A percentile compares a stretch with the other conserved stretches of the same genome.
Evolutionary conservation across 768 basidiomycete species (phyloP).

Genomic region (Auricularia heimuer): DNA sequence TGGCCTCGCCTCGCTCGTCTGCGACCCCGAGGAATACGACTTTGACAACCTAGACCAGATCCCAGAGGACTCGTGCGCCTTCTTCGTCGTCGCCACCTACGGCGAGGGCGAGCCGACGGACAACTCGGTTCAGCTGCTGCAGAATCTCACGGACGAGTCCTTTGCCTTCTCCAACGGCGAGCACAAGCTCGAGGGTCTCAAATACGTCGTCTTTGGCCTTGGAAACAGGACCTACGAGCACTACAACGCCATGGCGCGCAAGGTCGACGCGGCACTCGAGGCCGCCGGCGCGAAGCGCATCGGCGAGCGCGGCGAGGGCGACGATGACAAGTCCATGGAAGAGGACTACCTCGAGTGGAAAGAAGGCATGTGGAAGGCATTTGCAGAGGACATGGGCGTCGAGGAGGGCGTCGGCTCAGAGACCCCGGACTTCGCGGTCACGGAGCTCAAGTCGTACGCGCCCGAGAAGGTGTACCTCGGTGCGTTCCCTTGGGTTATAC

Average conservation of each 20-base stretch:
- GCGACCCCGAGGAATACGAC: slow-evolving; percentile 98
- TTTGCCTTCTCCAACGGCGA: slow-evolving; percentile 81
- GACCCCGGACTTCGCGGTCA: slow-evolving; percentile 85
- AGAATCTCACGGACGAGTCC: slow-evolving; percentile 77
- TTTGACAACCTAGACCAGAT: slow-evolving; percentile 91
- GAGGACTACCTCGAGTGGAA: slow-evolving; percentile 99
- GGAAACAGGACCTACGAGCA: slow-evolving; percentile 94
- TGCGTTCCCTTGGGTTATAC: slow-evolving; percentile 25
- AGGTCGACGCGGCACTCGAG: slow-evolving; percentile 61
- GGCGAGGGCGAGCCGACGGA: slow-evolving; percentile 99
- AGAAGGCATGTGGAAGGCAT: slow-evolving; percentile 91
- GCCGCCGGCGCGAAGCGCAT: slow-evolving; percentile 80
- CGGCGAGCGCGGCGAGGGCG: slow-evolving; percentile 88
- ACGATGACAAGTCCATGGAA: slow-evolving; percentile 99
- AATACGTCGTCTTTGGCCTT: slow-evolving; percentile 90
- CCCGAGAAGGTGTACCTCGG: slow-evolving; percentile 90
- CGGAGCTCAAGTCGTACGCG: slow-evolving; percentile 65
- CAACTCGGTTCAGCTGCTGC: slow-evolving; percentile 90
- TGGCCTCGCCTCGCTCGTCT: slow-evolving; percentile 89
- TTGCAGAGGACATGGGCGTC: slow-evolving; percentile 72
- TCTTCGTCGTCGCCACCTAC: slow-evolving; percentile 97
- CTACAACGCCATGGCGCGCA: slow-evolving; percentile 82
- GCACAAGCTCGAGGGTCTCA: slow-evolving; percentile 68
- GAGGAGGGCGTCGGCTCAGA: slow-evolving; percentile 97
- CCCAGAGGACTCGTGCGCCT: slow-evolving; percentile 75